phyloP scores from a whole-genome alignment of 306 rosid genomes.

The Cucurbita maxima region DNA sequence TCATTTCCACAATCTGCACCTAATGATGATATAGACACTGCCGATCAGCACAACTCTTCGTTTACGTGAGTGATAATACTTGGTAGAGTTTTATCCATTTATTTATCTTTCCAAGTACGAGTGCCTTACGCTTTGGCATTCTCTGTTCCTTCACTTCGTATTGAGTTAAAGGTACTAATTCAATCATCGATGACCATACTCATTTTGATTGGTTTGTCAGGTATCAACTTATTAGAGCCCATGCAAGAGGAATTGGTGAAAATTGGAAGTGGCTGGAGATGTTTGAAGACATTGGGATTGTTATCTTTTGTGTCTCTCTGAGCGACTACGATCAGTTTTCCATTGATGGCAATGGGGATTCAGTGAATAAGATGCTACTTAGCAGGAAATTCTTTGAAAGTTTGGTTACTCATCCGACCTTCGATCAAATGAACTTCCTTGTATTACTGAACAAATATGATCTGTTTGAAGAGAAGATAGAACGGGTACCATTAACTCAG shows the following conservation, averaged over 20 bases:
- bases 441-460: conserved; percentile 76
- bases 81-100: neutral
- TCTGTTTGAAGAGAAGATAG: conserved; percentile 63
- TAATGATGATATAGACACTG: conserved; percentile 36
- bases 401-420: conserved; percentile 78
- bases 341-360: conserved; percentile 47
- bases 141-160: neutral
- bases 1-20: conserved; percentile 65
- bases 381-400: conserved; percentile 67
- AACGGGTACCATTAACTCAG: conserved; percentile 41
- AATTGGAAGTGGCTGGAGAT: conserved; percentile 98
- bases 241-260: conserved; percentile 56
- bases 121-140: neutral
- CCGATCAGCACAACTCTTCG: conserved; percentile 53
- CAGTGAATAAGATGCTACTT: conserved; percentile 60
- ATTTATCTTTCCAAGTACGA: neutral
- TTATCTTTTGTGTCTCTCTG: conserved; percentile 75
- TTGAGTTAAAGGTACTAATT: neutral
- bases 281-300: conserved; percentile 94
- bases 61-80: conserved; percentile 34
- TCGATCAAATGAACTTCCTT: conserved; percentile 78
- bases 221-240: conserved; percentile 45
- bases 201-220: conserved; percentile 18
- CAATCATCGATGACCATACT: neutral
- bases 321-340: conserved; percentile 75